Base-by-base conservation (phyloP, 352 stramenopile genomes). In the Globisporangium okanoganense region DNA sequence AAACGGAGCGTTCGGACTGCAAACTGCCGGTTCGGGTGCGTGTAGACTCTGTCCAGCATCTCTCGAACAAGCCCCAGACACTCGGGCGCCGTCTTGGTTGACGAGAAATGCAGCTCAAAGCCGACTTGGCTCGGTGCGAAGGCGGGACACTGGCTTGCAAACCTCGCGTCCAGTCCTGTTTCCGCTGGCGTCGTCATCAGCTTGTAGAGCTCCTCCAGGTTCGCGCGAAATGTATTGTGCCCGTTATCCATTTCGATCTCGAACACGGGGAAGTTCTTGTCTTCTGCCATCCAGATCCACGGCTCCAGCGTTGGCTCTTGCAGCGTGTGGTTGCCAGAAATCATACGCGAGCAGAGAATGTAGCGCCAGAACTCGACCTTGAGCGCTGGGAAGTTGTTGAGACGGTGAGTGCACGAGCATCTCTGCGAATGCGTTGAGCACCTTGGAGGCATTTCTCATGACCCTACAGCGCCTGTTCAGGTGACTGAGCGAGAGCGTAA, bases 21-120 rank as follows among this genome's bases (percentile, higher is more conserved):
- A 22, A 36, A 61, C 22, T 61, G 56, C 1, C 20, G 31, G n/a
- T 27, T 36, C 12, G n/a, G 31, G 12, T 18, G 25, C 13, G n/a
- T 31, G 14, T 45, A 61, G 7, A 61, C 56, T 5, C n/a, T 12
- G 18, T 48, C 43, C 14, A 55, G 31, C 29, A 61, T 36, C 20
- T 4, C 5, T 14, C 36, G 18, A 2, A 54, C 20, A 9, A 24
- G 51, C 5, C 9, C 31, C 0, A 12, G n/a, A 0, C 4, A 25
- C 13, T 9, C 5, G 5, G 7, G 6, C 1, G 41, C 2, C 5
- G 25, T n/a, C n/a, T n/a, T n/a, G n/a, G n/a, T n/a, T 14, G 24
- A 5, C 3, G 1, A 20, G 22, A 20, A 33, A 16, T 50, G 16
- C 22, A 51, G 24, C 18, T 9, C 13, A 33, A 33, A 33, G 12